Base-by-base conservation (phyloP, 768 basidiomycete species). In the Cyclocybe cylindracea region DNA sequence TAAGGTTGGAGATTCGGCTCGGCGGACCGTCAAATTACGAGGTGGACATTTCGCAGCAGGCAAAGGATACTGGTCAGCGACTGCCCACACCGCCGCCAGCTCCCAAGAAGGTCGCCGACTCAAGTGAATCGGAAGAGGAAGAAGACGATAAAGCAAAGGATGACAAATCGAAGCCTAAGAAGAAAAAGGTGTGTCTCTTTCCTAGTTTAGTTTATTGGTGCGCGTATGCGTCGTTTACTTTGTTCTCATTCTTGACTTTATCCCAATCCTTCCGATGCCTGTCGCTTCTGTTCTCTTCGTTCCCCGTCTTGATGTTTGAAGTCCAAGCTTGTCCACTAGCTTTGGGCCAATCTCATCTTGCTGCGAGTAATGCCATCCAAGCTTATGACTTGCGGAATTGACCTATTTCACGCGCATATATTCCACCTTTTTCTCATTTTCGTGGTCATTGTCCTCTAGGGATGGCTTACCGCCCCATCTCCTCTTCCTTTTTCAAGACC, bases 1-100 rank as follows among this genome's bases (percentile, higher is more conserved):
- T 91, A 43, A 77, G 89, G 3, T 77, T 91, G 18, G 75, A 85
- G 3, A 89, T 92, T 60, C 66, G 43, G 7, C 78, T 92, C 3
- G 89, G 87, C 3, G 89, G 89, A 0, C 87, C 86, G 1, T 77
- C 80, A 1, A 84, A 86, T 58, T 91, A 91, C 65, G 86, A 87
- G 50, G 83, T 91, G 41, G 83, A 91, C 59, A 79, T 91, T 51
- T 59, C 78, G 6, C 57, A 66, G 16, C 69, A 82, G 32, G 78
- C 87, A 29, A 83, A 84, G 56, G 78, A 75, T 7, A 81, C 84
- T 1, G 88, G 88, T 6, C 89, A 89, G 66, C 74, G 85, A 10
- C 73, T 75, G 1, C 70, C 79, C 1, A 86, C 86, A 0, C 87
- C 86, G 7, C 74, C 76, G 3, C 68, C 78, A 2, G 72, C 70